Evolutionary conservation across 2,329 filamentous ascomycete genomes (phyloP).

Genomic region (Trichoderma brevicompactum): DNA sequence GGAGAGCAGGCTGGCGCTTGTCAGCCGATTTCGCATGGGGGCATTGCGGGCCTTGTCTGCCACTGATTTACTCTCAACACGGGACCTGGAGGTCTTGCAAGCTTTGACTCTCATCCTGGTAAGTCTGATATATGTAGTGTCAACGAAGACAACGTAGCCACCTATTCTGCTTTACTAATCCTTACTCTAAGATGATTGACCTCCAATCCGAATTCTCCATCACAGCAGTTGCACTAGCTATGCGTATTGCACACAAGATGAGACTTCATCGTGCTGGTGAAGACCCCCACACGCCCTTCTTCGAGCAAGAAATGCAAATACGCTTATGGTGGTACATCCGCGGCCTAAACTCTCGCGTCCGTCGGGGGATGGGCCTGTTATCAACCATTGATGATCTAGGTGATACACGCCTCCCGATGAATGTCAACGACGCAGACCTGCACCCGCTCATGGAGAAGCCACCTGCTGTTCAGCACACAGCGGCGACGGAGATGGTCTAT

Average conservation of each 20-base stretch:
- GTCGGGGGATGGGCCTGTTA: constrained; percentile 15
- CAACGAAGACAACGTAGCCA: neutral
- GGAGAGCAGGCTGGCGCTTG: constrained; percentile 50
- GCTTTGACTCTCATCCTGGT: constrained; percentile 63
- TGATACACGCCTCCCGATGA: constrained; percentile 60
- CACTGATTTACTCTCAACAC: constrained; percentile 2
- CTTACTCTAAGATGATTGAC: constrained; percentile 26
- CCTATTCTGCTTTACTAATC: neutral
- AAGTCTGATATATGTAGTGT: constrained; percentile 27
- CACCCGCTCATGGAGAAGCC: constrained; percentile 57
- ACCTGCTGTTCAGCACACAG: constrained; percentile 50
- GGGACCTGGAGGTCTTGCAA: constrained; percentile 44
- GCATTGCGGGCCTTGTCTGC: constrained; percentile 56
- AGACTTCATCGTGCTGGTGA: constrained; percentile 67
- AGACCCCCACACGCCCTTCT: constrained; percentile 59
- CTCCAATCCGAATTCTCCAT: constrained; percentile 52
- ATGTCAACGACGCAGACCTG: constrained; percentile 63
- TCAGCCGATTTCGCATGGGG: constrained; percentile 57
- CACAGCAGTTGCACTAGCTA: constrained; percentile 63
- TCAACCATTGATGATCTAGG: constrained; percentile 56
- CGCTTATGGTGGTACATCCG: constrained; percentile 69
- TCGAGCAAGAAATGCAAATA: constrained; percentile 68
- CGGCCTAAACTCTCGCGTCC: constrained; percentile 52
- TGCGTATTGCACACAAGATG: constrained; percentile 69
- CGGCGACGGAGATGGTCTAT: constrained; percentile 65